These are phyloP conservation scores for Mayamaea pseudoterrestris DNA, from an alignment of 108 stramenopile species.

Conservation along the genomic window DNA sequence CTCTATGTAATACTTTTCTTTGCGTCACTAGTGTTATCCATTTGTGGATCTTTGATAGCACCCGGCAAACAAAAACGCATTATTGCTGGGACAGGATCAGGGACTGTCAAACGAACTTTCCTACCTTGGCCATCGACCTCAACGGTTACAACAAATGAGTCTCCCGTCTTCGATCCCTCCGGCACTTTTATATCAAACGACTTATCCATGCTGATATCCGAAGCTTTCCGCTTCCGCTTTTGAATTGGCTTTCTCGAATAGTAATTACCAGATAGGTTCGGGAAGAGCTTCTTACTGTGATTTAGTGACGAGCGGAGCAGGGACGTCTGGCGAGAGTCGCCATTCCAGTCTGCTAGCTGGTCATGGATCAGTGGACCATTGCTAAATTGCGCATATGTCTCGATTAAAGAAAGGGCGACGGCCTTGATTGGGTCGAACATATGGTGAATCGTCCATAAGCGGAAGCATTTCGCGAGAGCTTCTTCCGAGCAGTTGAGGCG, in stretches of 20 bases:
- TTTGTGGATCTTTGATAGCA: neutral
- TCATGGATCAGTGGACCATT: slow-evolving; percentile 12
- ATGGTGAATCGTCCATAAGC: slow-evolving; percentile 8
- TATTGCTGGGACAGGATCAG: slow-evolving; percentile 17
- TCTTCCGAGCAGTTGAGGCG: slow-evolving; percentile 45
- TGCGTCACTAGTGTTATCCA: too few relatives aligned
- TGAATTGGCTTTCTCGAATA: slow-evolving; percentile 10
- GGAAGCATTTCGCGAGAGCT: slow-evolving; percentile 26
- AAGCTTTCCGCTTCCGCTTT: slow-evolving; percentile 19
- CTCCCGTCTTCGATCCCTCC: slow-evolving; percentile 21
- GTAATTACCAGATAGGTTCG: slow-evolving; percentile 14
- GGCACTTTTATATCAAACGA: slow-evolving; percentile 36
- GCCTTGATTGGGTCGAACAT: slow-evolving; percentile 19
- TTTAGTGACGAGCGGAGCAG: slow-evolving; percentile 20
- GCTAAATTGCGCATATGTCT: slow-evolving; percentile 27
- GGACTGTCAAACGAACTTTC: slow-evolving; percentile 40
- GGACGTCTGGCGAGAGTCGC: slow-evolving; percentile 13
- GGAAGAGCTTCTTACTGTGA: slow-evolving; percentile 26
- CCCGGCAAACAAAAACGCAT: slow-evolving; percentile 15
- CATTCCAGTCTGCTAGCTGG: slow-evolving; percentile 34
- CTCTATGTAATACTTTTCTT: too few relatives aligned
- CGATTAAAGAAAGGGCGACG: slow-evolving; percentile 39
- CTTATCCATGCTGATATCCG: neutral
- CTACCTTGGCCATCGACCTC: slow-evolving; percentile 20
- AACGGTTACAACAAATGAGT: slow-evolving; percentile 31